Conservation (phyloP, 768 basidiomycete species). For the Suillus tomentosus region DNA sequence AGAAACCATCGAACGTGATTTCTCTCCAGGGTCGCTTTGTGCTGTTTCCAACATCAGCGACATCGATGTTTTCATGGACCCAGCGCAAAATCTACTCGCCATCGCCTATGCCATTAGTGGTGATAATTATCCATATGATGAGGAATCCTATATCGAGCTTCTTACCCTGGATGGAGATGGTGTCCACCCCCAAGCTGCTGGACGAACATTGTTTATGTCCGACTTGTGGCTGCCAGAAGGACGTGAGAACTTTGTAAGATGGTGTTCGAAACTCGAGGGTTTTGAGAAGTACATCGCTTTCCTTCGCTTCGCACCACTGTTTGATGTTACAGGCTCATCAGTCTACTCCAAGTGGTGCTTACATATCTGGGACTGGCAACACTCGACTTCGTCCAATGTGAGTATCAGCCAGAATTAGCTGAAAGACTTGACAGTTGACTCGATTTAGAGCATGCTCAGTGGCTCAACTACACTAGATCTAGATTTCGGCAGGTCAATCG, state of each 20-base stretch:
- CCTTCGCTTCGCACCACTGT: neutral
- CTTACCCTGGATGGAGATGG: neutral
- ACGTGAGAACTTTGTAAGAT: neutral
- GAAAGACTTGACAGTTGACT: neutral
- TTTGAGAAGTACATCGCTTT: neutral
- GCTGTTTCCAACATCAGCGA: neutral
- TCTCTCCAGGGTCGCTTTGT: neutral
- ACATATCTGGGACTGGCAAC: constrained; percentile 1
- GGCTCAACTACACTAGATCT: too few species aligned
- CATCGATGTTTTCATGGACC: neutral
- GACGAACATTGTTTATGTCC: neutral
- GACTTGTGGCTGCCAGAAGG: neutral
- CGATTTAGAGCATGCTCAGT: neutral
- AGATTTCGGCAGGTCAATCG: neutral
- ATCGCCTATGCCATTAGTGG: too few species aligned
- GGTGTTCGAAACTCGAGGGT: neutral
- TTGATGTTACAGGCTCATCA: too few species aligned
- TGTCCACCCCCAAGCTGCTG: neutral
- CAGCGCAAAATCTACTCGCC: constrained; percentile 1
- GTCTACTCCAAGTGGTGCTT: neutral
- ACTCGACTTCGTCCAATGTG: constrained; percentile 1
- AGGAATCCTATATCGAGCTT: neutral
- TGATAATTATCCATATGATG: neutral
- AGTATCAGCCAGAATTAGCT: neutral
- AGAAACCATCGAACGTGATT: neutral